A percentile compares a stretch with the other conserved stretches of the same genome.
phyloP scores from a whole-genome alignment of 2,329 filamentous ascomycete species.

The Beauveria medogensis region DNA sequence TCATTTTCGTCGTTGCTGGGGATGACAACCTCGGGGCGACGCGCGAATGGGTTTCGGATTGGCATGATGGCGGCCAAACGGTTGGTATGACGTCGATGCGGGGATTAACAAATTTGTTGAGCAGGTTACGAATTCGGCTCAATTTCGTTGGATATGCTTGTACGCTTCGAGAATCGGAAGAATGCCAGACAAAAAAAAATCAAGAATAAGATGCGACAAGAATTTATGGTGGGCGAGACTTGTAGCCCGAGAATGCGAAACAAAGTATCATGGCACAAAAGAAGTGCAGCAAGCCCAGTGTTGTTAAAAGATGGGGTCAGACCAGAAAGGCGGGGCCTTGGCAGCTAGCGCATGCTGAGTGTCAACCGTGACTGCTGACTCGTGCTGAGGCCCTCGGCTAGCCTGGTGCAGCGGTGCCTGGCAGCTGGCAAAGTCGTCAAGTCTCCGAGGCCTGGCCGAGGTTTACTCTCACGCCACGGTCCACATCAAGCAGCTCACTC shows the following conservation, averaged over 20 bases:
- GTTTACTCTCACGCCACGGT: not conserved
- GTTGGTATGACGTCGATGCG: conserved; percentile 8
- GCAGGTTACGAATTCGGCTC: not conserved
- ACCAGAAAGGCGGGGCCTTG: not conserved
- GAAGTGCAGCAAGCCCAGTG: not conserved
- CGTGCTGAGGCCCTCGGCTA: not conserved
- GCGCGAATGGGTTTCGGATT: conserved; percentile 65
- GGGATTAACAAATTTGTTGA: not conserved
- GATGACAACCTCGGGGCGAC: conserved; percentile 42
- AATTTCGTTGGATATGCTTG: not conserved
- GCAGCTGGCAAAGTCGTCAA: not conserved
- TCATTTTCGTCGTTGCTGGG: conserved; percentile 48
- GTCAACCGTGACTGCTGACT: too few species aligned
- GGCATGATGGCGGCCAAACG: conserved; percentile 41
- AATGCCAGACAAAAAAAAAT: not conserved
- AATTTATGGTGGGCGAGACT: not conserved
- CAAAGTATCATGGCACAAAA: not conserved
- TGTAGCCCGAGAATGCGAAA: conserved; percentile 1
- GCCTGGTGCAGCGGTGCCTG: not conserved
- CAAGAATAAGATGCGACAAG: not conserved
- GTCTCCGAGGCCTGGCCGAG: too few species aligned
- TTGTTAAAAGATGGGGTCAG: not conserved
- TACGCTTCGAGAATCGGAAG: not conserved
- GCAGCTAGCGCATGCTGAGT: not conserved
- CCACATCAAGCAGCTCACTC: not conserved